Evolutionary conservation across 2,329 filamentous ascomycete genomes (phyloP), one percentile per base, ranked within the genome.

Genomic region (Aspergillus tamarii): DNA sequence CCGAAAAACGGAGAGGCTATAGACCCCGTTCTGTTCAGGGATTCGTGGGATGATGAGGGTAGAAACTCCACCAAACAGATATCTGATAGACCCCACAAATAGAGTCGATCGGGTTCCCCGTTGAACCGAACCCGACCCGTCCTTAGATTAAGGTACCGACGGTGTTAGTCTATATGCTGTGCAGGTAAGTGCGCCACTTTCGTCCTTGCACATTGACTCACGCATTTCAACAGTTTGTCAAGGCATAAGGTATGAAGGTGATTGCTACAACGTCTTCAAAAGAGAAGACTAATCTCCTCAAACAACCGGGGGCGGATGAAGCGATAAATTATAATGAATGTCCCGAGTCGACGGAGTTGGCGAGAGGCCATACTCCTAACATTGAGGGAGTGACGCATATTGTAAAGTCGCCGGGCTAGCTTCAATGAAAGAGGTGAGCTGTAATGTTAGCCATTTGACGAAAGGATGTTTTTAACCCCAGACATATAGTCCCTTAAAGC

Each of bases 311-410:
- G 2, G 87, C 84, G 0, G 78, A 81, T 45, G 76, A 83, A 54
- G 78, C 82, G 2, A 80, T 89, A 71, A 88, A 89, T 73, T 89
- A 89, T 74, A 81, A 79, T 23, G 78, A 74, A 1, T 79, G 76
- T 2, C 76, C 82, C 0, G 78, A 84, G 12, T 89, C 87, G 87
- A 84, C 87, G 8, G 70, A 74, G 0, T 80, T 80, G 26, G 86
- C 86, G 82, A 94, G 93, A 84, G 95, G 93, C 84, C 70, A 80
- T 11, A 82, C 80, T 8, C 28, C 48, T 10, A 26, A 32, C 14
- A 10, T n/a, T 3, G 14, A 11, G 1, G 48, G 48, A 28, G 48
- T 52, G 1, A 26, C 19, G 5, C 23, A 19, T 14, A 32, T 52
- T 3, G 14, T 52, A 1, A 52, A 7, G 23, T 52, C 5, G 48